Conservation (phyloP, 2,329 filamentous ascomycete species). For the Alternaria sp. region DNA sequence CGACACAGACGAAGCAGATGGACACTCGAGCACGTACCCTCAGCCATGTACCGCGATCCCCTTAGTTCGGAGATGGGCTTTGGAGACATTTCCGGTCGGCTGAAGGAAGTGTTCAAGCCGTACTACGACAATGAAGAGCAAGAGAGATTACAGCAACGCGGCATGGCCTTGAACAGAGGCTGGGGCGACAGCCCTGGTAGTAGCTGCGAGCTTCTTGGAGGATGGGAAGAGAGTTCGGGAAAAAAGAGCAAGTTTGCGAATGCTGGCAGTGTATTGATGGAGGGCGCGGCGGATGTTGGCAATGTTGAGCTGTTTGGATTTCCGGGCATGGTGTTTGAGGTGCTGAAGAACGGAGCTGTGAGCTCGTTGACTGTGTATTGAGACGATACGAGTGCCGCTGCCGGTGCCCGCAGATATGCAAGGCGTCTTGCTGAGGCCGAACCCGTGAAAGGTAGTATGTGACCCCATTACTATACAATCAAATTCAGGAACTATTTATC, state of each 20-base stretch:
- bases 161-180: slow-evolving; percentile 87
- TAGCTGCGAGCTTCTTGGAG: slow-evolving; percentile 70
- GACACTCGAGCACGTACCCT: slow-evolving; percentile 66
- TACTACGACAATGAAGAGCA: slow-evolving; percentile 65
- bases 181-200: slow-evolving; percentile 92
- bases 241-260: slow-evolving; percentile 44
- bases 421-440: no score
- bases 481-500: no score
- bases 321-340: slow-evolving; percentile 92
- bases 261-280: slow-evolving; percentile 47
- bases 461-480: no score
- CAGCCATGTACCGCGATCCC: slow-evolving; percentile 51
- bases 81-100: slow-evolving; percentile 66
- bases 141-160: slow-evolving; percentile 60
- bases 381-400: slow-evolving; percentile 24
- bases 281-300: slow-evolving; percentile 61
- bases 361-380: slow-evolving; percentile 89
- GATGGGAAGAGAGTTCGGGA: slow-evolving; percentile 74
- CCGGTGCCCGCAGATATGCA: not conserved
- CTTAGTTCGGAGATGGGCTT: slow-evolving; percentile 74
- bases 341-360: slow-evolving; percentile 88
- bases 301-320: slow-evolving; percentile 92
- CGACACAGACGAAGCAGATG: slow-evolving; percentile 88
- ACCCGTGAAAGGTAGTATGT: no score
- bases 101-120: slow-evolving; percentile 74